Base-by-base conservation (phyloP, 2,329 filamentous ascomycete species). In the Trichoderma arundinaceum region DNA sequence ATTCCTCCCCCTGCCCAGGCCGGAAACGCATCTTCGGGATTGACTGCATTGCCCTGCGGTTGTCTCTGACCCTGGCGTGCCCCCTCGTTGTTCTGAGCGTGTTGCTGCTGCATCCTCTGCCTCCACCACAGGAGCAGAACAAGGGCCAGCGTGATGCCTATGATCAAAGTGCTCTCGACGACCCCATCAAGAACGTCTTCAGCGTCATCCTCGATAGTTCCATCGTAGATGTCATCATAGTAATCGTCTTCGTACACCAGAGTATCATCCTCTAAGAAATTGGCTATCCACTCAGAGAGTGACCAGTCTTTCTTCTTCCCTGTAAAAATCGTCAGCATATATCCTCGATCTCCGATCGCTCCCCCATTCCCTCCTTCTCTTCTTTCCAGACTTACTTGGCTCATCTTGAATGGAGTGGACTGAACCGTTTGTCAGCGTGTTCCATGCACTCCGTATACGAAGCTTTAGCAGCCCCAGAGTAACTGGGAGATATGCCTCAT, bases 341-440 rank as follows among this genome's bases (percentile, higher is more conserved):
- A 13, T 17, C 9, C 4, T 22, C 2, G 13, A 19, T n/a, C n/a
- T n/a, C n/a, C n/a, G n/a, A n/a, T 38, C 5, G 35, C 15, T 49
- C 51, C 19, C 56, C 48, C 39, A 10, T n/a, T 33, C 22, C 32
- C 7, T 4, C 22, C 4, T n/a, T 15, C 22, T 19, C 2, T 7
- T 35, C 2, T 10, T 19, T 7, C 12, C 3, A 35, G n/a, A 77
- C 86, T 81, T 85, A 94, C 92, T 85, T 72, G 91, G 90, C 69
- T 97, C 94, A 69, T 96, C 92, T 72, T 92, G 90, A 57, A 98
- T 98, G 15, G 91, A 92, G 73, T 98, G 96, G 68, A 98, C 87
- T 19, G 90, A 87, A n/a, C 95, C 95, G 73, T 94, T 87, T 0
- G 92, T 97, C 68, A 98, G 81, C 0, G 90, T 93, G 72, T 98